Evolutionary conservation across 2,329 filamentous ascomycete species (phyloP), one percentile per base, ranked within the genome.

Genomic region (Ilyonectria sp.): DNA sequence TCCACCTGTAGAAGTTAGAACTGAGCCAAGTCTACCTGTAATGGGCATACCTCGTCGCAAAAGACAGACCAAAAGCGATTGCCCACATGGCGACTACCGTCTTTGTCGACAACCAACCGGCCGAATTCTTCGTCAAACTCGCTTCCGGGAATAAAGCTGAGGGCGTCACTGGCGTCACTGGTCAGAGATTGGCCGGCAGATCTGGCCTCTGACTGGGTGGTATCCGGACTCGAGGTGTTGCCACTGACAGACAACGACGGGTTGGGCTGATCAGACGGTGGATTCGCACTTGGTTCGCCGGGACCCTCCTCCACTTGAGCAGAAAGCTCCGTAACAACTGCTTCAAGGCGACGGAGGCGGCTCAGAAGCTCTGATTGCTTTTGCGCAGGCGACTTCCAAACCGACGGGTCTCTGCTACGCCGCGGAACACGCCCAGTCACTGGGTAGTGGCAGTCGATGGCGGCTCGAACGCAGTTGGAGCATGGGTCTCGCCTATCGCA

Each of bases 51-150:
- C 66, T 79, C 77, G 19, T 65, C 60, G 47, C 78, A 79, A 50
- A 79, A 79, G 7, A 79, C 72, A 5, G 76, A 69, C 77, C 78
- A 79, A 59, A 79, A 79, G 0, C 74, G 71, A 13, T 78, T 79
- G 17, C 73, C 77, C 19, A 78, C 72, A 35, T 76, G 75, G 10
- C 79, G 64, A 8, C 65, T 43, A 1, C 76, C 76, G 54, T 74
- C 69, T 37, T 72, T 72, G 49, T 71, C 74, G 10, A 76, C 63
- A 1, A 79, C 67, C 21, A 79, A 71, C 11, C 70, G 65, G 2
- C 77, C 77, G 63, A 79, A 79, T 26, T 79, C 77, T 31, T 79
- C 77, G 19, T 71, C 70, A 49, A 73, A 72, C 23, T 76, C 75
- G 21, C 65, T 68, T 1, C 69, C 67, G 65, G 43, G 21, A 63